Percentiles rank a stretch among this genome's conserved stretches.
These are phyloP conservation scores for Aegilops longissima DNA, from an alignment of 176 grass and related monocot genomes.

Conservation along the genomic window DNA sequence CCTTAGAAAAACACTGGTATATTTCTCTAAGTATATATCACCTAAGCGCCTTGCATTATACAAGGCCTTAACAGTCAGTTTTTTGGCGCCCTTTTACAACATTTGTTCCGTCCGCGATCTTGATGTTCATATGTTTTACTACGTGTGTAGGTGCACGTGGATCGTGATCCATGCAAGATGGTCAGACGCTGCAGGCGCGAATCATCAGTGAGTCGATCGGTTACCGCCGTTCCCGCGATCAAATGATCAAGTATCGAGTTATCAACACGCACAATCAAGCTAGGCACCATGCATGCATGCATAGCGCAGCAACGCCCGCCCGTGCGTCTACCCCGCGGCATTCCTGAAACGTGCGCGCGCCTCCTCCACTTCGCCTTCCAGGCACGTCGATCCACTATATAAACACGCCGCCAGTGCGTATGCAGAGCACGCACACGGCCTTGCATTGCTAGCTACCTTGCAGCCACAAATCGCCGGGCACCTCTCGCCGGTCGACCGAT, in stretches of 20 bases:
- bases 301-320: background rate
- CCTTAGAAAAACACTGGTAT: too few species aligned
- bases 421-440: background rate
- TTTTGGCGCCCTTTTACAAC: too few species aligned
- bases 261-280: background rate
- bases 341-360: background rate
- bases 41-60: too few species aligned
- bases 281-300: background rate
- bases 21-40: too few species aligned
- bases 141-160: too few species aligned
- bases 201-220: background rate
- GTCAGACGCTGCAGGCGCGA: too few species aligned
- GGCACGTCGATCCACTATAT: background rate
- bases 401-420: background rate
- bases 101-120: too few species aligned
- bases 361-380: slow-evolving; percentile 1
- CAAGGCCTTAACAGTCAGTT: too few species aligned
- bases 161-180: too few species aligned
- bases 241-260: background rate
- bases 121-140: too few species aligned
- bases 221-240: background rate
- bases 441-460: background rate
- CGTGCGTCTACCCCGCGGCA: background rate
- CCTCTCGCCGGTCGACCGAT: background rate
- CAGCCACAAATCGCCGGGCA: background rate